Conservation (phyloP, 192 early-diverging fungal species). For the Backusella tarrabulga region DNA sequence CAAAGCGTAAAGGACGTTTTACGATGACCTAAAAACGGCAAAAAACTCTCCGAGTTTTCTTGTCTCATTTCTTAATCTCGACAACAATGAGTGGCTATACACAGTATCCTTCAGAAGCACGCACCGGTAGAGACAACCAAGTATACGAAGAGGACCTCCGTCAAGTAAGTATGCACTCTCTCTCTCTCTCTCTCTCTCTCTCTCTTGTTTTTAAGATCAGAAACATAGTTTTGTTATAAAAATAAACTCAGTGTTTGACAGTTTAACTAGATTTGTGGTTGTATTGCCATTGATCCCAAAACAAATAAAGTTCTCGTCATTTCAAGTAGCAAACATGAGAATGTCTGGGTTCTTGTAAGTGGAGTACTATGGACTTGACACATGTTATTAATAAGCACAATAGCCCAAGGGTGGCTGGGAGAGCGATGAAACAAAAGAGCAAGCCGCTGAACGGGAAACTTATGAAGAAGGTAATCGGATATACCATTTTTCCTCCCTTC, state of each 20-base stretch:
- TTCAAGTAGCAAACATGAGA: constrained; percentile 44
- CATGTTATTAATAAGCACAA: neutral
- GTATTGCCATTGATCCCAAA: constrained; percentile 46
- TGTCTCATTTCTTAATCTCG: neutral
- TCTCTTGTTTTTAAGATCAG: neutral
- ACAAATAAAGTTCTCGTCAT: constrained; percentile 48
- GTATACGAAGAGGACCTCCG: constrained; percentile 17
- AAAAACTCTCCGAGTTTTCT: neutral
- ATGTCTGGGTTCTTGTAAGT: constrained; percentile 50
- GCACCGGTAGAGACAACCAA: constrained; percentile 27
- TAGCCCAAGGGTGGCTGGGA: constrained; percentile 67
- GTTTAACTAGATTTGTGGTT: constrained; percentile 39
- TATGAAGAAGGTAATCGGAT: constrained; percentile 50
- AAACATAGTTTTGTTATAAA: neutral
- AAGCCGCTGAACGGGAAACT: constrained; percentile 54
- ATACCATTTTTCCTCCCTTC: neutral
- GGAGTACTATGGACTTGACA: neutral
- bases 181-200: no score
- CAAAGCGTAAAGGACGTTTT: no score
- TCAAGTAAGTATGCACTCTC: neutral
- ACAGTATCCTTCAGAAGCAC: constrained; percentile 15
- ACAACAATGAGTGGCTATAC: neutral
- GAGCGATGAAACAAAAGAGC: constrained; percentile 53
- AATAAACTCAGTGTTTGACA: neutral
- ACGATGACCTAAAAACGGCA: no score